Base-by-base conservation (phyloP, 345 rosid species). In the Raphanus raphanistrum region DNA sequence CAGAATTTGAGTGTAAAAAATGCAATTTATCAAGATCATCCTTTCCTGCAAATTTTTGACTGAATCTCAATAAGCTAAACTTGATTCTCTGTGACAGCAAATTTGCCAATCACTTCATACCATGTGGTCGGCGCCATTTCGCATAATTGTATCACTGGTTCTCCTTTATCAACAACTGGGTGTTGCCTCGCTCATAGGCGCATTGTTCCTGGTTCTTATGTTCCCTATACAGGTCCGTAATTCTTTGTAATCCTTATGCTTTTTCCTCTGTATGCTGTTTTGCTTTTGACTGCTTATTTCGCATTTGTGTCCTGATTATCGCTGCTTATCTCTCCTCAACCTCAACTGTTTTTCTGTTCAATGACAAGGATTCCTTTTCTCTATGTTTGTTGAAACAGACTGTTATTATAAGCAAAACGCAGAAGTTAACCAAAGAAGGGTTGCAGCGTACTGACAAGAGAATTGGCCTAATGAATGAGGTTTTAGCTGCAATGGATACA, bases 61-160 rank as follows among this genome's bases (percentile, higher is more conserved):
- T 28, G 31, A 28, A 28, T 28, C 31, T 2, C 0, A 28, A 28
- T 28, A 28, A 28, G 31, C 31, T 28, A 28, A 28, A 28, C 2
- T 28, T 28, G 31, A 28, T 28, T 70, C 54, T 84, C 7, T 76
- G 75, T 75, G 27, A 79, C 93, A 95, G 97, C 98, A 92, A 95
- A 54, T 95, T 75, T 95, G 94, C 79, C 99, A 95, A 86, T 85
- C 96, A 73, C 96, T 95, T 78, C 99, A 95, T 84, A 86, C 99
- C 79, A 63, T 95, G 77, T 95, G 99, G 99, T 95, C 99, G 63
- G 99, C 99, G 74, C 99, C 99, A 21, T 92, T 95, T 79, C 98
- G 98, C 57, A 95, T 95, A 52, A 65, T 75, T 76, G 11, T 92
- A 76, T 84, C 99, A 15, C 81, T 95, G 88, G 87, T 92, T 71